Percentiles rank a stretch among this genome's conserved stretches.
These are phyloP conservation scores for Tetradesmus obliquus DNA, from an alignment of 139 green algal species.

Conservation along the genomic window DNA sequence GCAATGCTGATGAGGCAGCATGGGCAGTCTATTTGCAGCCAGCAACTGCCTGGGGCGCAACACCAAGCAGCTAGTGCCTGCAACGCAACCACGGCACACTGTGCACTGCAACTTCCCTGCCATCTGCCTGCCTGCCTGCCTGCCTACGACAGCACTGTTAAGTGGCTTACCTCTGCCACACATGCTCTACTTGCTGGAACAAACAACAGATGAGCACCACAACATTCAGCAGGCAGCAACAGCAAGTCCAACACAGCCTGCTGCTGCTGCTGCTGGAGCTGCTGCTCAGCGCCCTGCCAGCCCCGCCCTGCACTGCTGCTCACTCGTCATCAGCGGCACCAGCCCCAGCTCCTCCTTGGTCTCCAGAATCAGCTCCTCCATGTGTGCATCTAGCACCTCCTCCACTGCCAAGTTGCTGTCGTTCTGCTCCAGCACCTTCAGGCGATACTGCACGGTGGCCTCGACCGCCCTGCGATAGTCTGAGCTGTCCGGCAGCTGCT, in stretches of 20 bases:
- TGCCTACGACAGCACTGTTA: too few species aligned
- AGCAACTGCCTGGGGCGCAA: neutral
- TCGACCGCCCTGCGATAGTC: conserved; percentile 65
- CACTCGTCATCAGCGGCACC: conserved; percentile 58
- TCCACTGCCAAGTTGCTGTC: conserved; percentile 62
- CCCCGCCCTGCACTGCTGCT: neutral
- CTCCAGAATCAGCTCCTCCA: conserved; percentile 72
- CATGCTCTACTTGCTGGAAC: neutral
- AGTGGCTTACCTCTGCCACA: neutral
- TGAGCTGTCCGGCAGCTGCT: conserved; percentile 46
- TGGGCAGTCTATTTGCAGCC: neutral
- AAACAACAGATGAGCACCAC: neutral
- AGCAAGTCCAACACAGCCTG: neutral
- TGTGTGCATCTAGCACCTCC: conserved; percentile 69
- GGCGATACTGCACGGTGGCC: conserved; percentile 56
- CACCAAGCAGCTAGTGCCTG: neutral
- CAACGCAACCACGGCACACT: neutral
- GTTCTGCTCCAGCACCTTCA: conserved; percentile 65
- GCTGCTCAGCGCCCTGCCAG: neutral
- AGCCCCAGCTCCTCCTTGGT: conserved; percentile 61
- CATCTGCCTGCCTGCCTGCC: too few species aligned
- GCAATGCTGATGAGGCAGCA: neutral
- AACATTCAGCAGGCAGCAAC: neutral
- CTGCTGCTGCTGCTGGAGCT: neutral
- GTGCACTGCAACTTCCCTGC: too few species aligned